Conservation (phyloP, 257 asterid species). For the Solanum phureja region DNA sequence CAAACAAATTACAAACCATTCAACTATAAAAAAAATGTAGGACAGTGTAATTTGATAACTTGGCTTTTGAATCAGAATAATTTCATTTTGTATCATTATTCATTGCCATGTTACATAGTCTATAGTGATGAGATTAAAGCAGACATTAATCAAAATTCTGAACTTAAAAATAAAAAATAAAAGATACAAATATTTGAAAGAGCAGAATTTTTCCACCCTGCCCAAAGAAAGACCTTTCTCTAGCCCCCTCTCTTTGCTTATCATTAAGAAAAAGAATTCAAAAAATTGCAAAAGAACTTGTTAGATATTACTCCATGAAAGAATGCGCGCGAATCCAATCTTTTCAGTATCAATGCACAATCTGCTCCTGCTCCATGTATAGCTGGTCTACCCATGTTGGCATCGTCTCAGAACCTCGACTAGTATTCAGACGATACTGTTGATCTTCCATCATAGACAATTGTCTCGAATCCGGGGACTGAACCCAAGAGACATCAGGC, state of each 20-base stretch:
- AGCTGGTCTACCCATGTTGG: constrained; percentile 26
- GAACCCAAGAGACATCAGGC: constrained; percentile 15
- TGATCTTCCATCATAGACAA: neutral
- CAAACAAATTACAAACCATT: neutral
- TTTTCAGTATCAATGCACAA: constrained; percentile 12
- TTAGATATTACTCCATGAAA: neutral
- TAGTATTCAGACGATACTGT: constrained; percentile 1
- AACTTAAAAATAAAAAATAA: neutral
- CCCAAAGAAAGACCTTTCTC: neutral
- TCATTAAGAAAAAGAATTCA: constrained; percentile 1
- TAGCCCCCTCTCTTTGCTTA: neutral
- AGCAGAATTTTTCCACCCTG: constrained; percentile 16
- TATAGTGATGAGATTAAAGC: neutral
- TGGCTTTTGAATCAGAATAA: neutral
- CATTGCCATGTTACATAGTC: neutral
- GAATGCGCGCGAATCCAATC: neutral
- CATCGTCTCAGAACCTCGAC: constrained; percentile 9
- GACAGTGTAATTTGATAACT: neutral
- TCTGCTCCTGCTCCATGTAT: constrained; percentile 29
- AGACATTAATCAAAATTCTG: neutral
- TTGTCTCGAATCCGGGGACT: constrained; percentile 3
- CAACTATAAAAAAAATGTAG: neutral
- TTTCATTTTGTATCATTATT: neutral
- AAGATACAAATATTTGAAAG: neutral
- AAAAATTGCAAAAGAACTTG: constrained; percentile 11